phyloP scores from a whole-genome alignment of 148 eudicot genomes.

The Cornus controversa region DNA sequence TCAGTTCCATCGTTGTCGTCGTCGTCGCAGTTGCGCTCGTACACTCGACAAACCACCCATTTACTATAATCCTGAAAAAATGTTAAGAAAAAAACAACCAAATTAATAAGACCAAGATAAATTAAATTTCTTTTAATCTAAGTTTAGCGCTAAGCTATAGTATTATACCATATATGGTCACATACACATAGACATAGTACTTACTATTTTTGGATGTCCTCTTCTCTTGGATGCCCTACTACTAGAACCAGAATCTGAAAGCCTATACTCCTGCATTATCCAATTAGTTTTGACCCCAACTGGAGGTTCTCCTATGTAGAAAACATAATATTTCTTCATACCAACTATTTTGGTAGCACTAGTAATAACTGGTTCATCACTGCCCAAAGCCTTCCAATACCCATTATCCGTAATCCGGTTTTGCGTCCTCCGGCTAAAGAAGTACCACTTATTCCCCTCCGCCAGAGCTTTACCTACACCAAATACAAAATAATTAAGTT shows the following conservation, averaged over 20 bases:
- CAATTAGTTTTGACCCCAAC: constrained; percentile 58
- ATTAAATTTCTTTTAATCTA: too few relatives aligned
- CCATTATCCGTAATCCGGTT: constrained; percentile 48
- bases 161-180: too few relatives aligned
- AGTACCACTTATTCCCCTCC: constrained; percentile 78
- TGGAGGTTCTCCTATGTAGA: constrained; percentile 51
- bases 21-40: constrained; percentile 47
- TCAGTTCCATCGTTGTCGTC: constrained; percentile 46
- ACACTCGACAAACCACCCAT: constrained; percentile 81
- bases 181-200: neutral
- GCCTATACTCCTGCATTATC: constrained; percentile 79
- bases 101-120: neutral
- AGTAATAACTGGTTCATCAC: constrained; percentile 55
- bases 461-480: constrained; percentile 67
- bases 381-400: constrained; percentile 61
- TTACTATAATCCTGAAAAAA: constrained; percentile 56
- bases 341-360: constrained; percentile 45
- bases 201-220: constrained; percentile 45
- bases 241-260: constrained; percentile 35
- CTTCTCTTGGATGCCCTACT: constrained; percentile 40
- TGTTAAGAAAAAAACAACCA: neutral
- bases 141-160: too few relatives aligned
- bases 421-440: constrained; percentile 66
- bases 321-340: constrained; percentile 48
- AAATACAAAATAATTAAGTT: too few relatives aligned